phyloP scores from a whole-genome alignment of 73 alveolate species.

The Tetrahymena borealis region DNA sequence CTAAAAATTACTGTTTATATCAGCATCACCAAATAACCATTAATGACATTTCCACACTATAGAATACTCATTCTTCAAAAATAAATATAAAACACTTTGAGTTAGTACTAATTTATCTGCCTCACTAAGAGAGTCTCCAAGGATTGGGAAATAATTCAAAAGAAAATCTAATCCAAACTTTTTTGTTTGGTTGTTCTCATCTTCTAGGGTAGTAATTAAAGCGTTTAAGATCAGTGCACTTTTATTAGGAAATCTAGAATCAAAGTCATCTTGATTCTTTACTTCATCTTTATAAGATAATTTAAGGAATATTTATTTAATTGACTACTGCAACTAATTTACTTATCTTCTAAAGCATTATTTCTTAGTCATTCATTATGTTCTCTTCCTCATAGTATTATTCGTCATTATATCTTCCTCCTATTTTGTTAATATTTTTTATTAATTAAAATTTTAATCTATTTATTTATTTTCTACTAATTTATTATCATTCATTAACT shows the following conservation, averaged over 20 bases:
- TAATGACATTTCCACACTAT: neutral
- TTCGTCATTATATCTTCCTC: neutral
- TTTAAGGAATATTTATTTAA: neutral
- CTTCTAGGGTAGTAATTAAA: neutral
- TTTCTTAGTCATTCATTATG: neutral
- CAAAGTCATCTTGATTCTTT: neutral
- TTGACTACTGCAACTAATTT: neutral
- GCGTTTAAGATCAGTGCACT: neutral
- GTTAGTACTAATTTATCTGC: neutral
- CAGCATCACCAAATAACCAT: neutral
- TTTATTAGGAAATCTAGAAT: neutral
- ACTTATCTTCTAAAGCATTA: neutral
- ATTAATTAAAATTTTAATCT: too few species aligned
- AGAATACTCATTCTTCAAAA: neutral
- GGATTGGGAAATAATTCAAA: neutral
- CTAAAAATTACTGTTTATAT: neutral
- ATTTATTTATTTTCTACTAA: too few species aligned
- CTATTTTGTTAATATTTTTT: too few species aligned
- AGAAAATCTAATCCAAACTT: neutral
- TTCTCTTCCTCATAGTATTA: neutral
- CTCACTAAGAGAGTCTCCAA: neutral
- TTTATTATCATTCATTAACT: too few species aligned
- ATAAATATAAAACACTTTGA: neutral
- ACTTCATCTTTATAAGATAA: neutral
- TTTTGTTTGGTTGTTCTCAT: neutral